A percentile compares a stretch with the other conserved stretches of the same genome.
Conservation (phyloP, 805 yeast genomes). For the Cyberlindnera samutprakarnensis region DNA sequence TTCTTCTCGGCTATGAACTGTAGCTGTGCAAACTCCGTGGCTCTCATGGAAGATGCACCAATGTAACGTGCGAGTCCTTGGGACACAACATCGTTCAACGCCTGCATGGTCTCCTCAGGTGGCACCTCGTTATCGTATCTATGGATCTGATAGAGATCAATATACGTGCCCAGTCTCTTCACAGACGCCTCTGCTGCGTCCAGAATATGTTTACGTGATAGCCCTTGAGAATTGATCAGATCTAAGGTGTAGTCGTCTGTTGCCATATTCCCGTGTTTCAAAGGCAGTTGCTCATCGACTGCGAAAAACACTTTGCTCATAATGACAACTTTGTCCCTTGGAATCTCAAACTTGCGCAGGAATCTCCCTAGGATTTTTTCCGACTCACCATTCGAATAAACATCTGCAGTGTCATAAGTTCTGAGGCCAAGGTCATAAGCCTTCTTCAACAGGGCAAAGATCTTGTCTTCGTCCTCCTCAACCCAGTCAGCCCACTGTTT, state of each 20-base stretch:
- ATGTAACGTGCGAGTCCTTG: constrained; percentile 42
- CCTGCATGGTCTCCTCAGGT: constrained; percentile 42
- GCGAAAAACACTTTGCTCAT: constrained; percentile 32
- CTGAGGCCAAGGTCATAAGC: constrained; percentile 40
- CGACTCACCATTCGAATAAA: constrained; percentile 39
- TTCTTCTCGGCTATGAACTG: constrained; percentile 48
- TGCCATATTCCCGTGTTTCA: constrained; percentile 6
- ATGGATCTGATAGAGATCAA: constrained; percentile 45
- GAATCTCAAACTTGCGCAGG: constrained; percentile 41
- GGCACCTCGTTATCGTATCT: constrained; percentile 37
- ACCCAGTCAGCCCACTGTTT: constrained; percentile 39
- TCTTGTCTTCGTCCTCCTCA: constrained; percentile 38
- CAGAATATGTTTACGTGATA: constrained; percentile 38
- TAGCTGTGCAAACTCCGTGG: constrained; percentile 27
- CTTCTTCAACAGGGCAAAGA: constrained; percentile 36
- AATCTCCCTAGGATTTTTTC: constrained; percentile 49
- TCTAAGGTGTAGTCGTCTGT: constrained; percentile 3
- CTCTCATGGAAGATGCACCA: constrained; percentile 57
- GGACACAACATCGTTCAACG: constrained; percentile 41
- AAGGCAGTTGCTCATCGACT: constrained; percentile 8
- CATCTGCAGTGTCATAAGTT: constrained; percentile 46
- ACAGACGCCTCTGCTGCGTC: constrained; percentile 34
- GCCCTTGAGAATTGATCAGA: constrained; percentile 27
- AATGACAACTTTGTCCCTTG: constrained; percentile 48
- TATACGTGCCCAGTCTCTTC: constrained; percentile 35